Conservation (phyloP, 495 filamentous ascomycete genomes). For the Tuber aestivum region DNA sequence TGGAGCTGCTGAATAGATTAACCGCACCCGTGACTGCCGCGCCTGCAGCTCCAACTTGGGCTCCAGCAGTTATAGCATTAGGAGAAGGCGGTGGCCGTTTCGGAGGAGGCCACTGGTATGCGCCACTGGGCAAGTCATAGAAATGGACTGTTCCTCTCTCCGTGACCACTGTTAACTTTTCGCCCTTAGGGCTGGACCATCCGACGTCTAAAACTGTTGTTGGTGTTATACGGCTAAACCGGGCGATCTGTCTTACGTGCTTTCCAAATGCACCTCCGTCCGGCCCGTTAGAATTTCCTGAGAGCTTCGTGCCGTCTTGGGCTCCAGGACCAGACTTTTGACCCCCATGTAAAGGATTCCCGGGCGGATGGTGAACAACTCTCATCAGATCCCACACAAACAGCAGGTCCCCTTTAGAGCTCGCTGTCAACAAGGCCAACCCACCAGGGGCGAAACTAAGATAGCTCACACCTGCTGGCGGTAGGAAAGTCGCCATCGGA, state of each 20-base stretch:
- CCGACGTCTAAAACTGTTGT: conserved; percentile 83
- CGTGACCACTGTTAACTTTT: conserved; percentile 77
- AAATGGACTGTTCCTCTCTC: conserved; percentile 91
- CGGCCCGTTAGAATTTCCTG: background rate
- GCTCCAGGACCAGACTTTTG: conserved; percentile 36
- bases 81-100: conserved; percentile 54
- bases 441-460: conserved; percentile 83
- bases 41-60: conserved; percentile 44
- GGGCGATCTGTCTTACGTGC: conserved; percentile 74
- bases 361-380: conserved; percentile 36
- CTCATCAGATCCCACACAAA: conserved; percentile 91
- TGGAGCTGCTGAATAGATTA: conserved; percentile 62
- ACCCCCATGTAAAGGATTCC: conserved; percentile 20
- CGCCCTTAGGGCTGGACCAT: conserved; percentile 76
- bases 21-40: conserved; percentile 54
- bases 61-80: conserved; percentile 39
- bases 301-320: conserved; percentile 21
- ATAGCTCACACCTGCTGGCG: conserved; percentile 81
- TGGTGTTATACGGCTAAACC: conserved; percentile 83
- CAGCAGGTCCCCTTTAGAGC: conserved; percentile 84
- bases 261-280: conserved; percentile 41
- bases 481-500: conserved; percentile 71
- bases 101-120: conserved; percentile 83
- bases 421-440: conserved; percentile 77
- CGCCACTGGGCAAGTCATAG: conserved; percentile 72